Evolutionary conservation across 148 eudicot genomes (phyloP).

Genomic region (Vaccinium darrowii): DNA sequence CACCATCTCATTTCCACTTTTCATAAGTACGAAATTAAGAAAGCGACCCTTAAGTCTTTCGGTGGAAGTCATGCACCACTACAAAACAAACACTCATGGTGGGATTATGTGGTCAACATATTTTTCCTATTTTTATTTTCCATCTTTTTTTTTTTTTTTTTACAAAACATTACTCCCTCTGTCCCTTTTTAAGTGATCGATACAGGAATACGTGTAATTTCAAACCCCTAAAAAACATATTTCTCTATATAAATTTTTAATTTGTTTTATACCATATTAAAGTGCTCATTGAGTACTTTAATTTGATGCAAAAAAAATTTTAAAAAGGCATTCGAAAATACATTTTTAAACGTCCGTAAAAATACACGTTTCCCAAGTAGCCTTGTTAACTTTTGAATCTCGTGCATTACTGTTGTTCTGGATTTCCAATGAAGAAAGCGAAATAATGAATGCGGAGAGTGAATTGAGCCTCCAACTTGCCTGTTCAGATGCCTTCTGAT

Average conservation of each 20-base stretch:
- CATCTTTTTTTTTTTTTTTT: not conserved
- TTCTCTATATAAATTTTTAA: no score
- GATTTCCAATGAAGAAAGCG: not conserved
- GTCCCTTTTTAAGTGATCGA: no score
- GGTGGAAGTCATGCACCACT: slow-evolving; percentile 1
- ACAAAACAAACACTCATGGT: not conserved
- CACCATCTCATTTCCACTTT: slow-evolving; percentile 6
- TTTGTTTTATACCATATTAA: no score
- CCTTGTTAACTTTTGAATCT: not conserved
- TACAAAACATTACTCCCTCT: no score
- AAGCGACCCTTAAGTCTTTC: not conserved
- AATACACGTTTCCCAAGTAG: no score
- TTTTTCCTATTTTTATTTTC: not conserved
- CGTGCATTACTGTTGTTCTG: not conserved
- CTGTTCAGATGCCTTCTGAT: not conserved
- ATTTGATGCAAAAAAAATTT: no score
- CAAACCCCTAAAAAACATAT: no score
- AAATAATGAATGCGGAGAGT: not conserved
- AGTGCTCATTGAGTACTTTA: no score
- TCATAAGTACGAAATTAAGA: not conserved
- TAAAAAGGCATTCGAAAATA: no score
- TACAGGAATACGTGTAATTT: no score
- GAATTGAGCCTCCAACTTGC: not conserved
- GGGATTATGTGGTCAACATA: not conserved
- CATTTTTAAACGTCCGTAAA: no score